Evolutionary conservation across 2,329 filamentous ascomycete species (phyloP).

Genomic region (Fusarium coicis): DNA sequence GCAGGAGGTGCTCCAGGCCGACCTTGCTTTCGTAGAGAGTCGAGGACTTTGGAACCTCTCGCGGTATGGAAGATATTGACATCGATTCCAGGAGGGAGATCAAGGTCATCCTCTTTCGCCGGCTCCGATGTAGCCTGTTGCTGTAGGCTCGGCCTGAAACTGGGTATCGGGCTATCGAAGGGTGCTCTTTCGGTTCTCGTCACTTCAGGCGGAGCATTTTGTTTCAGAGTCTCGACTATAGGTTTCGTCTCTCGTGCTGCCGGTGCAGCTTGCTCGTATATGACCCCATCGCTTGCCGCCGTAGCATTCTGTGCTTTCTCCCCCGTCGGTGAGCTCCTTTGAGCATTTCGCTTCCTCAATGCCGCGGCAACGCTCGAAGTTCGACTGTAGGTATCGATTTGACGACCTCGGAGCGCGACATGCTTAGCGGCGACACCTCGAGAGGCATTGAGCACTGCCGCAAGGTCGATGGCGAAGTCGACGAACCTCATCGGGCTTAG

Average conservation of each 20-base stretch:
- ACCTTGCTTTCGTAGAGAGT: constrained; percentile 48
- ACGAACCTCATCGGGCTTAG: constrained; percentile 65
- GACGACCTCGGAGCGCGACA: constrained; percentile 65
- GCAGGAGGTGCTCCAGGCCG: constrained; percentile 9
- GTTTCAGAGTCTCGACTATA: constrained; percentile 11
- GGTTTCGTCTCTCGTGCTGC: constrained; percentile 12
- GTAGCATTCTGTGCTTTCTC: not conserved
- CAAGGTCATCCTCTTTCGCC: constrained; percentile 42
- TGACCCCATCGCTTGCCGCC: constrained; percentile 2
- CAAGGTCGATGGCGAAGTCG: constrained; percentile 75
- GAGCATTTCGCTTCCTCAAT: constrained; percentile 45
- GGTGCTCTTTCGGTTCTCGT: constrained; percentile 1
- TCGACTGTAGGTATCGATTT: constrained; percentile 62
- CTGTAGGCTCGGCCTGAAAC: constrained; percentile 12
- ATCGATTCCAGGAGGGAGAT: constrained; percentile 55
- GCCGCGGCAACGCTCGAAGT: constrained; percentile 57
- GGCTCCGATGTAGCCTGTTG: constrained; percentile 8
- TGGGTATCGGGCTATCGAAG: constrained; percentile 18
- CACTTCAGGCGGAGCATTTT: constrained; percentile 11
- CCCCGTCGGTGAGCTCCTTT: constrained; percentile 1
- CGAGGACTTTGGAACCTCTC: constrained; percentile 58
- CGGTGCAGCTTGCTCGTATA: constrained; percentile 24
- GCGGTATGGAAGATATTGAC: constrained; percentile 61
- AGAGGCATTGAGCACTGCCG: constrained; percentile 75
- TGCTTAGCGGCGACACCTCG: constrained; percentile 74